Conservation (phyloP, 306 rosid genomes). For the Rubus parviflorus region DNA sequence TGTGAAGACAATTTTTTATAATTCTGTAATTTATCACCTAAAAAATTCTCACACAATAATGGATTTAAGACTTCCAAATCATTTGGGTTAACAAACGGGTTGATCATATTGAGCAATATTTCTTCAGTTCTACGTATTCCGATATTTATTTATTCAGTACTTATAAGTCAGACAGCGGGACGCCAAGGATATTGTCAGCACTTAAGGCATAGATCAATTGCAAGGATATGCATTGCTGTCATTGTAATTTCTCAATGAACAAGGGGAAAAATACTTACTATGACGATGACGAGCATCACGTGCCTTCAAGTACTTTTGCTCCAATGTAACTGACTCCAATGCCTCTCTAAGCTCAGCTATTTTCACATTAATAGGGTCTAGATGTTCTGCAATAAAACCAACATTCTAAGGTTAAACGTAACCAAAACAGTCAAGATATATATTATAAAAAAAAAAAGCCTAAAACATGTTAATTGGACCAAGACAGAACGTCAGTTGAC, state of each 20-base stretch:
- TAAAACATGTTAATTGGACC: not conserved
- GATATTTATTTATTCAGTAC: not conserved
- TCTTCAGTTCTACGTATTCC: not conserved
- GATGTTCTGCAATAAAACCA: conserved; percentile 69
- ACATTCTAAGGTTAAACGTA: not conserved
- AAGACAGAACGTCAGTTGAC: conserved; percentile 2
- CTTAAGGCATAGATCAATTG: not conserved
- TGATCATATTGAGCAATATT: not conserved
- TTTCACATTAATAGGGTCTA: conserved; percentile 97
- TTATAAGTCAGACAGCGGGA: not conserved
- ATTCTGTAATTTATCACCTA: not conserved
- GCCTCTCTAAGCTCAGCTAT: conserved; percentile 99
- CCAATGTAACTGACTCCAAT: conserved; percentile 86
- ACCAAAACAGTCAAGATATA: conserved; percentile 2
- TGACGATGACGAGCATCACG: conserved; percentile 95
- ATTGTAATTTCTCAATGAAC: not conserved
- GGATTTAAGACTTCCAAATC: not conserved
- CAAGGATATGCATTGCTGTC: conserved; percentile 10
- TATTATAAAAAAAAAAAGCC: not conserved
- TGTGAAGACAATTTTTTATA: not conserved
- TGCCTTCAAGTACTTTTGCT: conserved; percentile 91
- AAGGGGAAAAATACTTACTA: conserved; percentile 59
- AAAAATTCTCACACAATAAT: not conserved
- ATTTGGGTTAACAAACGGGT: not conserved
- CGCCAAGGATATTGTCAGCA: not conserved